A percentile compares a stretch with the other conserved stretches of the same genome.
Conservation (phyloP, 2,329 filamentous ascomycete species). For the Calonectria pseudoturangicola region DNA sequence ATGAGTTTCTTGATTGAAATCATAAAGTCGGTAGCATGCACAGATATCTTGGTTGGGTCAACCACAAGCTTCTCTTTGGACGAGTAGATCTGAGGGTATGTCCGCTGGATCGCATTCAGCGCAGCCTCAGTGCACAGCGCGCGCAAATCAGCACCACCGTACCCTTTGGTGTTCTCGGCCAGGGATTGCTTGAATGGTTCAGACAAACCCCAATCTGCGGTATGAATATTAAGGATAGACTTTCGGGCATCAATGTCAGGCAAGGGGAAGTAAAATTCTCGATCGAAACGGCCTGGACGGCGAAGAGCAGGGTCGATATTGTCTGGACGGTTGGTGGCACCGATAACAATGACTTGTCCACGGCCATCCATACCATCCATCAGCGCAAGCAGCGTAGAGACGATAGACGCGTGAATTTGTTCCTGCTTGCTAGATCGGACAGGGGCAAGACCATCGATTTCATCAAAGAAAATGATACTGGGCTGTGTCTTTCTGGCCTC, state of each 20-base stretch:
- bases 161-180: slow-evolving; percentile 93
- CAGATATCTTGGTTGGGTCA: slow-evolving; percentile 86
- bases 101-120: slow-evolving; percentile 94
- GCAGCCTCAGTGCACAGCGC: slow-evolving; percentile 97
- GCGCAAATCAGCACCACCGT: slow-evolving; percentile 95
- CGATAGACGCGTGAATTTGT: slow-evolving; percentile 98
- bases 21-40: slow-evolving; percentile 97
- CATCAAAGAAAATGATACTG: slow-evolving; percentile 99
- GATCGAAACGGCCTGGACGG: slow-evolving; percentile 93
- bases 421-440: slow-evolving; percentile 98
- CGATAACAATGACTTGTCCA: slow-evolving; percentile 98
- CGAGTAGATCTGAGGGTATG: slow-evolving; percentile 96
- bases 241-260: slow-evolving; percentile 87
- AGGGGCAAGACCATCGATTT: slow-evolving; percentile 97
- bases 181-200: slow-evolving; percentile 87
- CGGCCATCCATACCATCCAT: slow-evolving; percentile 99
- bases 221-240: slow-evolving; percentile 95
- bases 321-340: slow-evolving; percentile 97
- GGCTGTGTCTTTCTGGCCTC: slow-evolving; percentile 96
- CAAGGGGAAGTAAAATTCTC: slow-evolving; percentile 98
- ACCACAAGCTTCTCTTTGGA: slow-evolving; percentile 93
- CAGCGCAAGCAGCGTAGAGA: slow-evolving; percentile 92
- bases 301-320: slow-evolving; percentile 97
- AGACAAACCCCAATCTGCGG: slow-evolving; percentile 91
- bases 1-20: slow-evolving; percentile 97